Conservation (phyloP, 139 green algal genomes). For the Coccomyxa sp. region DNA sequence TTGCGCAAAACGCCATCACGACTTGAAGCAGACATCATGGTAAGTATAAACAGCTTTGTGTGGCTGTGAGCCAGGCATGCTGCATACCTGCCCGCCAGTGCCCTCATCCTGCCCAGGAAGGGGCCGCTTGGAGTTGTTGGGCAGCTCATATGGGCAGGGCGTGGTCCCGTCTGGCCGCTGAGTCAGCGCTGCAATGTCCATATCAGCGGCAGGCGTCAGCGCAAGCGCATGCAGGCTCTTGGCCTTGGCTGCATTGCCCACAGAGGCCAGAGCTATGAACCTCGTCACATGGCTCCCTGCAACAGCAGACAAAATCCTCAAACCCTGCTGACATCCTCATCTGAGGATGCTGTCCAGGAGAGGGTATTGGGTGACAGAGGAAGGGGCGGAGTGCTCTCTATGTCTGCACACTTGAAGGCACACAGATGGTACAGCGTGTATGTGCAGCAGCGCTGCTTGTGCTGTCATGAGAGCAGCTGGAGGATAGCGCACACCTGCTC, state of each 20-base stretch:
- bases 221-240: conserved; percentile 82
- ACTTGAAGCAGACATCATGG: no score
- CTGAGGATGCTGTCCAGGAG: not conserved
- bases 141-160: conserved; percentile 47
- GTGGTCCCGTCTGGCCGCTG: conserved; percentile 52
- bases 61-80: no score
- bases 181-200: conserved; percentile 52
- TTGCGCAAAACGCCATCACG: no score
- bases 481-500: conserved; percentile 56
- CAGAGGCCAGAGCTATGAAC: conserved; percentile 77
- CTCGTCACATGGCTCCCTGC: conserved; percentile 66
- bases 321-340: no score
- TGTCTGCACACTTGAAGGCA: no score
- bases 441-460: no score
- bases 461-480: no score
- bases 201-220: conserved; percentile 54
- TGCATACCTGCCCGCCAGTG: not conserved
- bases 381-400: no score
- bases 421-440: no score
- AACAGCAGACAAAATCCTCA: no score
- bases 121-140: not conserved
- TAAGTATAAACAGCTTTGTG: no score
- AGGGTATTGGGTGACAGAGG: no score
- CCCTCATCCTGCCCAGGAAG: not conserved
- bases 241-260: conserved; percentile 55